Percentiles rank a stretch among this genome's conserved stretches.
These are phyloP conservation scores for Teratosphaeria viscida DNA, from an alignment of 2,329 filamentous ascomycete genomes.

Conservation along the genomic window DNA sequence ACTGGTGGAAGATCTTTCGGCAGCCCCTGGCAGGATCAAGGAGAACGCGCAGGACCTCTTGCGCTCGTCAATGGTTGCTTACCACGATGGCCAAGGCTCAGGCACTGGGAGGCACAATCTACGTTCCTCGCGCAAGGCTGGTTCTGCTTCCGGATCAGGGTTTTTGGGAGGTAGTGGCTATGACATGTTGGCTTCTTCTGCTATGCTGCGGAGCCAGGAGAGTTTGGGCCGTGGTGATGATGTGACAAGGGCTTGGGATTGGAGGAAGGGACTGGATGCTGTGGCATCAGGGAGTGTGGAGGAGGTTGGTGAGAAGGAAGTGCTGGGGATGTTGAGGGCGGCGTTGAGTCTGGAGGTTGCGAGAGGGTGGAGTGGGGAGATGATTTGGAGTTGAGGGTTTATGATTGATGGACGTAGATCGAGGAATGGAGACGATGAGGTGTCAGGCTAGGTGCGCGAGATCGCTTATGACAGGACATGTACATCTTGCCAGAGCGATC, in stretches of 20 bases:
- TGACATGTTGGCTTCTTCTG: constrained; percentile 21
- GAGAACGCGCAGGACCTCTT: constrained; percentile 20
- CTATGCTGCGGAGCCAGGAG: constrained; percentile 16
- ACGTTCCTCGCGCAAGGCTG: not conserved
- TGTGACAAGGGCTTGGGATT: constrained; percentile 54
- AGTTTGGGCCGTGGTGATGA: constrained; percentile 39
- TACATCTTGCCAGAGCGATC: not conserved
- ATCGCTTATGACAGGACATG: not conserved
- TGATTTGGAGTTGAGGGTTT: constrained; percentile 1
- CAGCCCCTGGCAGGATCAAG: constrained; percentile 15
- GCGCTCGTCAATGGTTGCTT: constrained; percentile 13
- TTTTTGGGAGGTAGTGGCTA: constrained; percentile 14
- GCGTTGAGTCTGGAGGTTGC: constrained; percentile 66
- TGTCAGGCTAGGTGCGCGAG: not conserved
- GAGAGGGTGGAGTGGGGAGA: constrained; percentile 44
- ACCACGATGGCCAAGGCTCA: constrained; percentile 7
- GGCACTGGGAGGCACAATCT: not conserved
- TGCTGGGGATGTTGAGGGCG: constrained; percentile 62
- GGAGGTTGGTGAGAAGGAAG: constrained; percentile 50
- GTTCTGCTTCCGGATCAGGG: not conserved
- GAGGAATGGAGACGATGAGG: not conserved
- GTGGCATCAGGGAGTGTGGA: constrained; percentile 36
- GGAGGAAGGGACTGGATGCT: constrained; percentile 41
- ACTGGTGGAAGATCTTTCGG: constrained; percentile 21
- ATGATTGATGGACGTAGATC: not conserved